Percentiles rank a stretch among this genome's conserved stretches.
Evolutionary conservation across 345 rosid genomes (phyloP).

Genomic region (Crucihimalaya himalaica): DNA sequence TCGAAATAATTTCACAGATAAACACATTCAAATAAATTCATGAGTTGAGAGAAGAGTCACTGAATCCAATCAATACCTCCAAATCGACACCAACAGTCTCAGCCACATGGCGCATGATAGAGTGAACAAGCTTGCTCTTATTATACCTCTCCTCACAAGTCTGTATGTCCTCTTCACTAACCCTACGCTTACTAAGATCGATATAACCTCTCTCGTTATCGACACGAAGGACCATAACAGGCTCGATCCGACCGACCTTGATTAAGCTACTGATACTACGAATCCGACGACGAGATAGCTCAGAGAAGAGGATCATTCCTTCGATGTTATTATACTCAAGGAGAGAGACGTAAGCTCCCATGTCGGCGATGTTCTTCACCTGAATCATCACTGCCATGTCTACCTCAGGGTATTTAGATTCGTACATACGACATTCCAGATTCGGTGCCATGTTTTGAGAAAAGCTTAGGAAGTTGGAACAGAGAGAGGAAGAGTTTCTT

Average conservation of each 20-base stretch:
- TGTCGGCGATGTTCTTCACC: slow-evolving; percentile 87
- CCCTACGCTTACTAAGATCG: slow-evolving; percentile 87
- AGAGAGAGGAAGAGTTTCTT: slow-evolving; percentile 8
- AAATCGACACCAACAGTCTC: slow-evolving; percentile 33
- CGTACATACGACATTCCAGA: slow-evolving; percentile 95
- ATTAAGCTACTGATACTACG: slow-evolving; percentile 87
- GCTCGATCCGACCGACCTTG: slow-evolving; percentile 92
- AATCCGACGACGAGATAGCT: slow-evolving; percentile 95
- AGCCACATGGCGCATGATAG: slow-evolving; percentile 28
- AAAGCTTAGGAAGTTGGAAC: not conserved
- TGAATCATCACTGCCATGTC: slow-evolving; percentile 98
- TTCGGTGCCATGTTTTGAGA: slow-evolving; percentile 59
- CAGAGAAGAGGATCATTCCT: slow-evolving; percentile 91
- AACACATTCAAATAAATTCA: no score
- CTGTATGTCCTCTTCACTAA: slow-evolving; percentile 83
- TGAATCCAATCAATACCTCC: slow-evolving; percentile 47
- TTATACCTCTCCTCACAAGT: slow-evolving; percentile 87
- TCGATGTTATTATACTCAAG: slow-evolving; percentile 92
- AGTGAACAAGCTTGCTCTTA: slow-evolving; percentile 71
- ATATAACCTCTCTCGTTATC: slow-evolving; percentile 93
- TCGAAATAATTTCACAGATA: not conserved
- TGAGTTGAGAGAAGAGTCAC: no score
- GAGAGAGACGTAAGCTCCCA: slow-evolving; percentile 91
- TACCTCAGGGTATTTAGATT: slow-evolving; percentile 80
- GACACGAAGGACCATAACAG: slow-evolving; percentile 93